A percentile compares a stretch with the other conserved stretches of the same genome.
These are phyloP conservation scores for Pleurotus giganteus DNA, from an alignment of 768 basidiomycete genomes.

Conservation along the genomic window DNA sequence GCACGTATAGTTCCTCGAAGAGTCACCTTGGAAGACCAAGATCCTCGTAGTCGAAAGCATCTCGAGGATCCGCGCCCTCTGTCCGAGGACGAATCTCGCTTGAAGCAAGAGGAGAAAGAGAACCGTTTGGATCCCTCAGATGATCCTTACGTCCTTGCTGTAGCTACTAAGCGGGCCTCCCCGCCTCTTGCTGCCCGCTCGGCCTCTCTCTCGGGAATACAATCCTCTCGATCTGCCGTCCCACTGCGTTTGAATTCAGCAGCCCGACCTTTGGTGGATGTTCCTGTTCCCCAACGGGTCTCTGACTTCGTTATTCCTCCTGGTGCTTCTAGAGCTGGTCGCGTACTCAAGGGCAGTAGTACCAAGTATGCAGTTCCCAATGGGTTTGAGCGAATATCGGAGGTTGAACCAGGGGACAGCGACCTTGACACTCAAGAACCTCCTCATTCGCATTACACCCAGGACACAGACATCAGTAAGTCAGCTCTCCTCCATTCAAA, in stretches of 20 bases:
- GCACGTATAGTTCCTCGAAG: constrained; percentile 32
- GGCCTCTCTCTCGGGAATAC: constrained; percentile 18
- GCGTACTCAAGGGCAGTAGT: constrained; percentile 42
- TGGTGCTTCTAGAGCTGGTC: constrained; percentile 44
- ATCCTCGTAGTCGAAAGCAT: constrained; percentile 9
- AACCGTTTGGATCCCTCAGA: constrained; percentile 40
- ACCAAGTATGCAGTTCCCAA: constrained; percentile 24
- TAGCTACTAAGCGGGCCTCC: constrained; percentile 27
- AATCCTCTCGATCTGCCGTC: constrained; percentile 22
- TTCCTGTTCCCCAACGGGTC: constrained; percentile 30
- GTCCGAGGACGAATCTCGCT: constrained; percentile 7
- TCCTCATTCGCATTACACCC: constrained; percentile 18
- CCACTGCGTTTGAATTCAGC: constrained; percentile 17
- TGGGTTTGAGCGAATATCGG: constrained; percentile 49
- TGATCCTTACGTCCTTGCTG: constrained; percentile 23
- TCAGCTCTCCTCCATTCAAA: neutral
- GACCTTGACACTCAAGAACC: constrained; percentile 35
- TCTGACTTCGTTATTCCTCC: constrained; percentile 40
- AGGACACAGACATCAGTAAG: constrained; percentile 42
- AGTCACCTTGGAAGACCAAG: constrained; percentile 38
- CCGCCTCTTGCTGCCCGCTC: constrained; percentile 34
- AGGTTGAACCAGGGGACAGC: constrained; percentile 34
- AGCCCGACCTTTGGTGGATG: constrained; percentile 29
- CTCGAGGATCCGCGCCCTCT: constrained; percentile 10
- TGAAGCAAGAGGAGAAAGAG: constrained; percentile 45